A percentile compares a stretch with the other conserved stretches of the same genome.
Evolutionary conservation across 129 eudicot species (phyloP).

Genomic region (Solidago caesia): DNA sequence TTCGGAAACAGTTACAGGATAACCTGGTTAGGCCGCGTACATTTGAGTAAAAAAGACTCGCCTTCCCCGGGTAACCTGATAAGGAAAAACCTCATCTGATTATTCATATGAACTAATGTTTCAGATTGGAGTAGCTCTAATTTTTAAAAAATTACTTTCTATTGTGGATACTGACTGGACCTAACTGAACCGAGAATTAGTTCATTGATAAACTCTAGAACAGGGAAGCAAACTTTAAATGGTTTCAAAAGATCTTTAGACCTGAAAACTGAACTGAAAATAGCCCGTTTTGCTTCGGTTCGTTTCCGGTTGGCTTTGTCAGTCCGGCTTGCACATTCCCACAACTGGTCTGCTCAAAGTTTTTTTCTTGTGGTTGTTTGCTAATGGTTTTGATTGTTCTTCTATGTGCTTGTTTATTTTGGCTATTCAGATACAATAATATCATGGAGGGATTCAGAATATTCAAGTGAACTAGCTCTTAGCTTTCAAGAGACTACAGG

Average conservation of each 20-base stretch:
- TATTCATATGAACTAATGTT: background rate
- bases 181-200: background rate
- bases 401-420: background rate
- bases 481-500: constrained; percentile 90
- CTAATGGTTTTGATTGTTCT: constrained; percentile 4
- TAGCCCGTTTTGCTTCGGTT: background rate
- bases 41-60: too few relatives aligned
- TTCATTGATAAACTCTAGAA: background rate
- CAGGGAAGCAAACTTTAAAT: background rate
- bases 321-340: background rate
- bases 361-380: constrained; percentile 15
- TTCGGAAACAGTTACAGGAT: too few relatives aligned
- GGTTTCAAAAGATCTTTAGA: background rate
- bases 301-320: background rate
- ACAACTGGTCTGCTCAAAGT: background rate
- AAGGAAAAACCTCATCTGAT: too few relatives aligned
- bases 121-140: background rate
- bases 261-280: background rate
- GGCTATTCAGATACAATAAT: constrained; percentile 72
- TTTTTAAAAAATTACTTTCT: background rate
- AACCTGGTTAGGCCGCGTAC: too few relatives aligned
- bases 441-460: constrained; percentile 88
- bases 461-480: constrained; percentile 85
- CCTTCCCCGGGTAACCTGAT: too few relatives aligned
- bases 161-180: background rate